These are phyloP conservation scores for Pseudonitzschia delicatissima DNA, from an alignment of 108 stramenopile genomes.

Conservation along the genomic window DNA sequence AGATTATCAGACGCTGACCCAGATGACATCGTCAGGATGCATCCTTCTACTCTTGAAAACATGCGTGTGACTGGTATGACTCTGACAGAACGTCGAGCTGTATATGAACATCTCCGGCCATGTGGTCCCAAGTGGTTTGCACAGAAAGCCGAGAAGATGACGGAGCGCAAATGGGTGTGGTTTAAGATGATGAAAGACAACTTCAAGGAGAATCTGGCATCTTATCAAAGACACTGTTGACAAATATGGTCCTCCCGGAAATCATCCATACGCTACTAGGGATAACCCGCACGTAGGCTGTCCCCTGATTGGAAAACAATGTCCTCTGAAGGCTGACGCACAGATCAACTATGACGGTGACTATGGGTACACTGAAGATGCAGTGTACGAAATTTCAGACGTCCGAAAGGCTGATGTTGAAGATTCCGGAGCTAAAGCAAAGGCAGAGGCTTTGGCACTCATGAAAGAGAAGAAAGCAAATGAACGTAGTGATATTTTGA, in stretches of 20 bases:
- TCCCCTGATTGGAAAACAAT: slow-evolving; percentile 62
- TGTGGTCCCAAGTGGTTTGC: slow-evolving; percentile 50
- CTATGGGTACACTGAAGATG: slow-evolving; percentile 39
- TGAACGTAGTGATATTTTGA: slow-evolving; percentile 48
- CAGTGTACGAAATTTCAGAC: slow-evolving; percentile 45
- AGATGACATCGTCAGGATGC: slow-evolving; percentile 52
- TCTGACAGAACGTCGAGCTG: slow-evolving; percentile 54
- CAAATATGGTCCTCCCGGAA: slow-evolving; percentile 58
- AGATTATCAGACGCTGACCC: slow-evolving; percentile 50
- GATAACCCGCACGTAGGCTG: slow-evolving; percentile 51
- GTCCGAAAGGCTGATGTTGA: slow-evolving; percentile 57
- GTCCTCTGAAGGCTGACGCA: slow-evolving; percentile 55
- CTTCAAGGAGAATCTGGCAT: slow-evolving; percentile 54
- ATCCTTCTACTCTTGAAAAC: slow-evolving; percentile 58
- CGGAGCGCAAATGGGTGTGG: slow-evolving; percentile 55
- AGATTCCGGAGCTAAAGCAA: slow-evolving; percentile 61
- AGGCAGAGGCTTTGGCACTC: slow-evolving; percentile 49
- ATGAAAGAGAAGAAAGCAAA: slow-evolving; percentile 53
- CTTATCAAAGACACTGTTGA: slow-evolving; percentile 45
- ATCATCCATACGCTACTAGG: slow-evolving; percentile 47
- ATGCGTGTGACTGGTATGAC: slow-evolving; percentile 63
- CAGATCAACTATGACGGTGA: slow-evolving; percentile 42
- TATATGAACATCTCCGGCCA: slow-evolving; percentile 45
- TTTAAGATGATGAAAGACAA: slow-evolving; percentile 64
- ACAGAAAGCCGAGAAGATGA: slow-evolving; percentile 56